A percentile compares a stretch with the other conserved stretches of the same genome.
Evolutionary conservation across 345 rosid genomes (phyloP).

Genomic region (Eucalyptus pauciflora): DNA sequence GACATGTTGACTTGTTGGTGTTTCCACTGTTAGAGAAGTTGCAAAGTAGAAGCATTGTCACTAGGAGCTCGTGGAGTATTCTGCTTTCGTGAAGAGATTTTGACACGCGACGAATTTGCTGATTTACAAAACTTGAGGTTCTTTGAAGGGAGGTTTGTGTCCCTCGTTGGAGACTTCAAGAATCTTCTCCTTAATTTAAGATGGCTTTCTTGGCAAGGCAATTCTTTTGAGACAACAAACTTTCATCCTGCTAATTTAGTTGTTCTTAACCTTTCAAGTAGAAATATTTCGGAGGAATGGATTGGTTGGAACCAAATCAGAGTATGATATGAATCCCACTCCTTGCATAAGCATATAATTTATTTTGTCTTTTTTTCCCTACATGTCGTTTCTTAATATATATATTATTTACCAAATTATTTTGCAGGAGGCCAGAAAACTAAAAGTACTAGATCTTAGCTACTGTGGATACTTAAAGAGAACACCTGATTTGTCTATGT

Average conservation of each 20-base stretch:
- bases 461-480: accelerated
- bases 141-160: accelerated
- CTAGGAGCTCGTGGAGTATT: too few species aligned
- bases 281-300: accelerated
- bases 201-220: not conserved
- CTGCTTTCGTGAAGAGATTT: too few species aligned
- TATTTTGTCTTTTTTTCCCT: not conserved
- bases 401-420: not conserved
- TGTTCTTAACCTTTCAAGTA: too few species aligned
- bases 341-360: accelerated
- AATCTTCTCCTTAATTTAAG: not conserved
- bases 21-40: too few species aligned
- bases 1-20: too few species aligned
- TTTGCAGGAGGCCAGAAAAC: not conserved
- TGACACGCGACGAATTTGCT: too few species aligned
- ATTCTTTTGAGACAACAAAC: not conserved
- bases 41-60: too few species aligned
- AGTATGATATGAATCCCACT: not conserved
- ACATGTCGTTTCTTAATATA: accelerated
- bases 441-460: not conserved
- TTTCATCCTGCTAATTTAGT: too few species aligned
- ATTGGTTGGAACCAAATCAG: not conserved
- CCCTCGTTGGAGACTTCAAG: not conserved
- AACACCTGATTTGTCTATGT: not conserved
- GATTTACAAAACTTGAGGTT: accelerated